Evolutionary conservation across 306 rosid species (phyloP), one percentile per base, ranked within the genome.

Genomic region (Acacia melanoxylon): DNA sequence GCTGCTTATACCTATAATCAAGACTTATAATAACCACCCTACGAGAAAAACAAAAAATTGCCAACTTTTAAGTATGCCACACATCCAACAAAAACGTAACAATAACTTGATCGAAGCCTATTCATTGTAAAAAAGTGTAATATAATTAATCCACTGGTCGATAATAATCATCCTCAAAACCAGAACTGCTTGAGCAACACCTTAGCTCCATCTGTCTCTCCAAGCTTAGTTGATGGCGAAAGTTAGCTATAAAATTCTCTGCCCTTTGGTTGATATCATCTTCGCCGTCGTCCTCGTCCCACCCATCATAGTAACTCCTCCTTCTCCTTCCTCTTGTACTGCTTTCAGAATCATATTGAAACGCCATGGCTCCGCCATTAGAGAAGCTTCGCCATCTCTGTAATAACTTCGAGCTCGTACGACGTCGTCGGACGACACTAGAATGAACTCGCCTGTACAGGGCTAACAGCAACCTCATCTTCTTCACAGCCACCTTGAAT

Each of bases 211-310:
- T 45, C 25, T 72, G 87, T 52, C 86, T 79, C 74, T 88, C 92
- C 14, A 81, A 54, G 31, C 49, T 61, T 19, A 90, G 87, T 35
- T 56, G 83, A 51, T 71, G 86, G 5, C 81, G 88, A 61, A 90
- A 90, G 42, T 83, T 79, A 1, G 83, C 72, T 33, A 90, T 90
- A 58, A 90, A 90, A 51, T 78, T 80, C 80, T 90, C 89, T n/a
- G 92, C 90, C 49, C 86, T 83, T 33, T 33, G 58, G 67, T 90
- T 85, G 41, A 90, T 75, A 72, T 89, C 92, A 27, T 51, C 82
- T 56, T 51, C 58, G 1, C 45, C 58, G 35, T 62, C 74, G 22
- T 69, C 74, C 54, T 69, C 62, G 3, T 56, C 74, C 74, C 19
- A 22, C 9, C 54, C 29, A 42, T n/a, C 22, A 58, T 9, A 69